Base-by-base conservation (phyloP, 1,139 yeast species). In the Blastobotrys aristatus region DNA sequence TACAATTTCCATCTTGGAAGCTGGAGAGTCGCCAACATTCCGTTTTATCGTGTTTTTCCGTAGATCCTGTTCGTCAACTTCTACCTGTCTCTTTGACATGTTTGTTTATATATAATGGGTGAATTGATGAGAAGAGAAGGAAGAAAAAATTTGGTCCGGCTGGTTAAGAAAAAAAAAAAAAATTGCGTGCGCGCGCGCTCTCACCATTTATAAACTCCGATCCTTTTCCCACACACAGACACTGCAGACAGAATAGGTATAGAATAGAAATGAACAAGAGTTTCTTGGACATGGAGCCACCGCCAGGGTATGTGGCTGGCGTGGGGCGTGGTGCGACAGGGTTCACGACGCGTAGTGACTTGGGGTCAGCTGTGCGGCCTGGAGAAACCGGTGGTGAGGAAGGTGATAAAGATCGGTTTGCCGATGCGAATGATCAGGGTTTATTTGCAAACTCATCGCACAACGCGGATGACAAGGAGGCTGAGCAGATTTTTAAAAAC, bases 271-370 rank as follows among this genome's bases (percentile, higher is more conserved):
- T 44, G 47, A 38, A 38, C 33, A 40, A 34, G 20, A 64, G 61
- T 48, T 92, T 92, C 65, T 72, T 92, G 48, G 90, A 84, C 59
- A 89, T 85, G 69, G 81, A 83, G 53, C 84, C 97, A 0, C 98
- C 98, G 0, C 79, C 84, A 2, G 95, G 95, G 5, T 92, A 92
- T 62, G 77, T 89, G 34, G 85, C 97, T 1, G 98, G 98, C 29
- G 69, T 89, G 7, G 98, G 97, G 0, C 73, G 98, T 61, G 98
- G 98, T 16, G 98, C 97, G 1, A 79, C 87, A 0, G 97, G 97
- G 1, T 90, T 90, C 64, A 80, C 92, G 0, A 86, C 96, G 0
- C 76, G 88, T 51, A 85, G 92, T 1, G 95, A 84, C 55, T 68
- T 84, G n/a, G 85, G 84, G 1, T 71, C 75, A 1, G 72, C 74